Evolutionary conservation across 2,329 filamentous ascomycete species (phyloP).

Genomic region (Talaromyces sp.): DNA sequence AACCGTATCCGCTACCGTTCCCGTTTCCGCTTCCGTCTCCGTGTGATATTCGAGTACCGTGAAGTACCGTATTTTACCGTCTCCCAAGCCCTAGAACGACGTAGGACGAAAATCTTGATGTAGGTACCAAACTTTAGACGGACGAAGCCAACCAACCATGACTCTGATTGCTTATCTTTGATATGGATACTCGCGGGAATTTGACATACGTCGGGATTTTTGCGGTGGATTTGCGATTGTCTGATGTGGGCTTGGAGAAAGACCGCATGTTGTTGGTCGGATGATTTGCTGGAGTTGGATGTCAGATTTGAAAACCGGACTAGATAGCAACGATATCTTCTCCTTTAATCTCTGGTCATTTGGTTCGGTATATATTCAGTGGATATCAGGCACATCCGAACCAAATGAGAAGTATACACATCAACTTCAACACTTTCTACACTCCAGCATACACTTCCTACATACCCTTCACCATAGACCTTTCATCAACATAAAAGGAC

Average conservation of each 20-base stretch:
- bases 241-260: not conserved
- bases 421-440: not conserved
- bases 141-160: not conserved
- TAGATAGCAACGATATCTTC: not conserved
- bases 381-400: not conserved
- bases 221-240: not conserved
- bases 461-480: not conserved
- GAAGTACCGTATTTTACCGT: slow-evolving; percentile 1
- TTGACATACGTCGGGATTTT: not conserved
- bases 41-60: not conserved
- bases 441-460: not conserved
- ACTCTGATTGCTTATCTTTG: not conserved
- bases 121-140: not conserved
- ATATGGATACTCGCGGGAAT: not conserved
- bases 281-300: not conserved
- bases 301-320: not conserved
- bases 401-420: not conserved
- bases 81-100: not conserved
- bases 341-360: not conserved
- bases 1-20: slow-evolving; percentile 20
- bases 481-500: not conserved
- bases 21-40: slow-evolving; percentile 11
- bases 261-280: not conserved
- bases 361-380: not conserved
- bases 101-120: not conserved